Evolutionary conservation across 352 stramenopile species (phyloP), one percentile per base, ranked within the genome.

Genomic region (Globisporangium uncinulatum): DNA sequence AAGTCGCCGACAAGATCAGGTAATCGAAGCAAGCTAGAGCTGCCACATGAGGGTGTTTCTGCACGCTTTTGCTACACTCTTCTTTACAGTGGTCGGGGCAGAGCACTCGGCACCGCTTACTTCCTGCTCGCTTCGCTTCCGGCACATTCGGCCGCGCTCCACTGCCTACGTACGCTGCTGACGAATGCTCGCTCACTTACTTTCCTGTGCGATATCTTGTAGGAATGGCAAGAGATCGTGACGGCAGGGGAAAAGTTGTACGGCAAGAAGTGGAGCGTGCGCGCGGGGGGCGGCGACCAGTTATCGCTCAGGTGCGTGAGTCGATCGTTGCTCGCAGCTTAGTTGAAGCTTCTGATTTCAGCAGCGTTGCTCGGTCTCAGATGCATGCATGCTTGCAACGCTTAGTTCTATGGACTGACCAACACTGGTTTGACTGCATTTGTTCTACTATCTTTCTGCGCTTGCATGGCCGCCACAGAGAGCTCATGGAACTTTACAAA

Each of bases 141-240:
- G 11, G 8, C n/a, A n/a, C 7, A 24, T 19, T 46, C n/a, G 20
- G 42, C 42, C n/a, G n/a, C 24, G 42, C 42, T 20, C 17, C 11
- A 6, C 6, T 29, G 42, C 17, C 41, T 46, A 2, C 14, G 17
- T 47, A 8, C 42, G 17, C 4, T 43, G 37, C 37, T 43, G 14
- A 17, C 17, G 37, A n/a, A 13, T 13, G 37, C 37, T 43, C 24
- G 29, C 11, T 48, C 24, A 17, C 32, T 42, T 36, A 29, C 21
- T 13, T 31, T 50, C 15, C 39, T 46, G 29, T 10, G 37, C 14
- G 14, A 49, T 14, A 3, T 21, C 19, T 14, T 47, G n/a, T 52
- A 86, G 74, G 74, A 89, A 63, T 92, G 81, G 81, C 55, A 65
- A 17, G 67, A 68, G 55, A 69, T 89, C 57, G 88, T 92, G 75